phyloP scores from a whole-genome alignment of 73 alveolate species.

The Stentor coeruleus region DNA sequence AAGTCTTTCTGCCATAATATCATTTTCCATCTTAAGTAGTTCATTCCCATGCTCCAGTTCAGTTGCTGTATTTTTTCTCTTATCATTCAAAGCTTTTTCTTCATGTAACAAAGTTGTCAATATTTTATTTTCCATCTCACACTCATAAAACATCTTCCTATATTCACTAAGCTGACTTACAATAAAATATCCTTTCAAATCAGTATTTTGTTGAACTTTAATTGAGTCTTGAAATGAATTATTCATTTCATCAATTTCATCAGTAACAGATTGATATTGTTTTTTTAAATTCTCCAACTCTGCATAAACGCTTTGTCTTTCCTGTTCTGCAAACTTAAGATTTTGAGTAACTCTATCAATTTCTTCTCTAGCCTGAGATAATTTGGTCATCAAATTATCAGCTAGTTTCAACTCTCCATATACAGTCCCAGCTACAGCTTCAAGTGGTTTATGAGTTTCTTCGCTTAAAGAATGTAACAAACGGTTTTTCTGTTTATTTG shows the following conservation, averaged over 20 bases:
- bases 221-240: neutral
- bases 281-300: constrained; percentile 21
- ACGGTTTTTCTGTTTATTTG: constrained; percentile 15
- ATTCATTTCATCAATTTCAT: neutral
- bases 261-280: neutral
- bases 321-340: constrained; percentile 11
- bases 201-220: neutral
- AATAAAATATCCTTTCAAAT: neutral
- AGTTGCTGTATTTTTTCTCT: constrained; percentile 33
- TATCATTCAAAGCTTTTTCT: constrained; percentile 52
- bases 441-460: constrained; percentile 24
- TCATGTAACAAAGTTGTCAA: constrained; percentile 27
- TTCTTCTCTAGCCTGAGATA: constrained; percentile 16
- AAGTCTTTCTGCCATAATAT: constrained; percentile 55
- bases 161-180: neutral
- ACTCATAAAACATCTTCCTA: neutral
- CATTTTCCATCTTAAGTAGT: constrained; percentile 50
- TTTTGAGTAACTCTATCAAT: neutral
- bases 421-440: constrained; percentile 34
- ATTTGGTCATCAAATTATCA: constrained; percentile 33
- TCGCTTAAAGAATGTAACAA: neutral
- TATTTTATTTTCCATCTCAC: constrained; percentile 22
- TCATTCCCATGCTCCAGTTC: constrained; percentile 51
- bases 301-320: constrained; percentile 6
- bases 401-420: constrained; percentile 59